phyloP scores from a whole-genome alignment of 2,329 filamentous ascomycete species.

The Pseudonectria buxi region DNA sequence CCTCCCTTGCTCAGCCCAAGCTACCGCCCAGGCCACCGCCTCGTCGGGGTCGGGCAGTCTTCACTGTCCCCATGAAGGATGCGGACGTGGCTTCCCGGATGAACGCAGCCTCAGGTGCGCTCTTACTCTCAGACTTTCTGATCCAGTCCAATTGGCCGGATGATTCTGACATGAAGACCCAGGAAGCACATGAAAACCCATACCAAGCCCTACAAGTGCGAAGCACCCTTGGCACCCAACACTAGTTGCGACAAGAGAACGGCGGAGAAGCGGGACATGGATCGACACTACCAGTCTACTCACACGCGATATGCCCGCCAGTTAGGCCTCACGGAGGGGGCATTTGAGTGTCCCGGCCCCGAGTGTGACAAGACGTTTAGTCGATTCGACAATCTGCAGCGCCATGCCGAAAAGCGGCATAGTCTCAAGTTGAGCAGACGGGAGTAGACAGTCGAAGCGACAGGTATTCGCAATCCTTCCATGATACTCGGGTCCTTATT shows the following conservation, averaged over 20 bases:
- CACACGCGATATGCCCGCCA: slow-evolving; percentile 10
- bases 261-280: slow-evolving; percentile 19
- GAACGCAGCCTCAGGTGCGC: slow-evolving; percentile 10
- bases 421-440: too few species aligned
- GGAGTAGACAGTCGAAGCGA: too few species aligned
- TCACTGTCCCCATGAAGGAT: neutral
- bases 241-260: slow-evolving; percentile 3
- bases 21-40: slow-evolving; percentile 3
- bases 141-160: slow-evolving; percentile 4
- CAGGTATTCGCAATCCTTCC: too few species aligned
- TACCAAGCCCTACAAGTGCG: slow-evolving; percentile 13
- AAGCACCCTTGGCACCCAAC: too few species aligned
- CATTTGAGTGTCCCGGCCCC: slow-evolving; percentile 1
- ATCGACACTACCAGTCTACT: slow-evolving; percentile 15
- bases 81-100: neutral
- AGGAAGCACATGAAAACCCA: slow-evolving; percentile 21
- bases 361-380: slow-evolving; percentile 9
- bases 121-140: neutral
- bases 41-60: too few species aligned
- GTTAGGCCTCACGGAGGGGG: slow-evolving; percentile 3
- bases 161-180: neutral
- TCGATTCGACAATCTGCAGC: slow-evolving; percentile 12
- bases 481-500: too few species aligned
- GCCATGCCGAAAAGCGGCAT: too few species aligned
- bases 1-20: neutral